phyloP scores from a whole-genome alignment of 768 basidiomycete species.

The Antrodiella citrinella region DNA sequence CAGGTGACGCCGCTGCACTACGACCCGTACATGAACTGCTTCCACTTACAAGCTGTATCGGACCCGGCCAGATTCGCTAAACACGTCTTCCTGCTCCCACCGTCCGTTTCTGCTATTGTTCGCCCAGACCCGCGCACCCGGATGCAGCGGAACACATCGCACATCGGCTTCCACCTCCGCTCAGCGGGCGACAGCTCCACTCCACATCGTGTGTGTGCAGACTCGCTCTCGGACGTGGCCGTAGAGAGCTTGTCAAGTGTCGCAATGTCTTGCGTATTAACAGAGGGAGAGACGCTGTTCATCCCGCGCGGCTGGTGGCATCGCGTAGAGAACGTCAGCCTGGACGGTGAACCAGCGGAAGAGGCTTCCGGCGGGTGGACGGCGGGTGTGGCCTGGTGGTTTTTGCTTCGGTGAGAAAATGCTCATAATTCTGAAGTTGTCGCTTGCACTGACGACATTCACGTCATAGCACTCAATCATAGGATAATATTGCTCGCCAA shows the following conservation, averaged over 20 bases:
- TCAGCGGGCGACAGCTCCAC: too few species aligned
- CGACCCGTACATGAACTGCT: slow-evolving; percentile 20
- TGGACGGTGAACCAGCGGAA: not conserved
- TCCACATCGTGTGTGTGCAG: slow-evolving; percentile 1
- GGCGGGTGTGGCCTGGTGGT: slow-evolving; percentile 21
- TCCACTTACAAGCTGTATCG: slow-evolving; percentile 15
- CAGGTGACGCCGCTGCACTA: slow-evolving; percentile 19
- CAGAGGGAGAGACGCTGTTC: slow-evolving; percentile 19
- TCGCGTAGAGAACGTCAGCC: slow-evolving; percentile 18
- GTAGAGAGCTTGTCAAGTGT: slow-evolving; percentile 7
- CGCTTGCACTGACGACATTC: too few species aligned
- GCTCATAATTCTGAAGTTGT: too few species aligned
- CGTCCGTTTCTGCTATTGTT: slow-evolving; percentile 8
- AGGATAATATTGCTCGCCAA: too few species aligned
- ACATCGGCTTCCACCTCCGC: slow-evolving; percentile 8
- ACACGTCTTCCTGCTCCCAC: slow-evolving; percentile 17
- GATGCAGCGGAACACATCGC: slow-evolving; percentile 13
- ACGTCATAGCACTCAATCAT: too few species aligned
- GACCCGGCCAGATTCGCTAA: slow-evolving; percentile 12
- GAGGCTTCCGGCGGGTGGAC: slow-evolving; percentile 12
- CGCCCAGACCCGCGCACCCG: not conserved
- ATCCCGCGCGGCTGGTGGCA: slow-evolving; percentile 21
- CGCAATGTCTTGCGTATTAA: slow-evolving; percentile 14
- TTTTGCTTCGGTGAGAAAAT: slow-evolving; percentile 8
- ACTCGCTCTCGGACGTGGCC: not conserved